Base-by-base conservation (phyloP, 768 basidiomycete genomes). In the Tulasnella sp. region DNA sequence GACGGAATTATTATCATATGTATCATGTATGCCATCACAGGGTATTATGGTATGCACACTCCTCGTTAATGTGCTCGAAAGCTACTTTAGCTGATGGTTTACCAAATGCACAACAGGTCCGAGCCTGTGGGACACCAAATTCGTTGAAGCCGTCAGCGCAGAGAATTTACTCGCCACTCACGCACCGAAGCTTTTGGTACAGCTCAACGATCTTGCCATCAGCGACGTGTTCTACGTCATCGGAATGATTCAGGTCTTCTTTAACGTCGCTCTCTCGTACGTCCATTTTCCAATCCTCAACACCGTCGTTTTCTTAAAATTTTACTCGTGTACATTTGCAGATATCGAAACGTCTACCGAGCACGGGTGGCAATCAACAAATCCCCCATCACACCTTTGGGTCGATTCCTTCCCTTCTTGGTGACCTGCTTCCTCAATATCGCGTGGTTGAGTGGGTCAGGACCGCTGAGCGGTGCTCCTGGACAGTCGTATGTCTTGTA, bases 1-100 rank as follows among this genome's bases (percentile, higher is more conserved):
- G 96, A 98, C 70, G 96, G 96, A 5, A 95, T 98, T 64, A 74
- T 99, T 34, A 78, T 97, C 71, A 85, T 98, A 58, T 75, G 85
- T 23, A 69, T 65, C 9, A 83, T 97, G 56, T 97, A 85, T 73
- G 63, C 82, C 29, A 73, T 95, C 56, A 85, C 86, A 11, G 94
- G 91, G 0, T 70, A 86, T 53, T 84, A 76, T 65, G 89, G 89
- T 82, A 63, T 47, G 42, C n/a, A n/a, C n/a, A n/a, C n/a, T n/a
- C n/a, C n/a, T n/a, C n/a, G n/a, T n/a, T n/a, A n/a, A n/a, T n/a
- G n/a, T n/a, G n/a, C n/a, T n/a, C n/a, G n/a, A n/a, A n/a, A n/a
- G n/a, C n/a, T n/a, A n/a, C n/a, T n/a, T n/a, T n/a, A n/a, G n/a
- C n/a, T n/a, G n/a, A n/a, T n/a, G n/a, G n/a, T n/a, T n/a, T n/a